Evolutionary conservation across 148 eudicot genomes (phyloP).

Genomic region (Silene latifolia): DNA sequence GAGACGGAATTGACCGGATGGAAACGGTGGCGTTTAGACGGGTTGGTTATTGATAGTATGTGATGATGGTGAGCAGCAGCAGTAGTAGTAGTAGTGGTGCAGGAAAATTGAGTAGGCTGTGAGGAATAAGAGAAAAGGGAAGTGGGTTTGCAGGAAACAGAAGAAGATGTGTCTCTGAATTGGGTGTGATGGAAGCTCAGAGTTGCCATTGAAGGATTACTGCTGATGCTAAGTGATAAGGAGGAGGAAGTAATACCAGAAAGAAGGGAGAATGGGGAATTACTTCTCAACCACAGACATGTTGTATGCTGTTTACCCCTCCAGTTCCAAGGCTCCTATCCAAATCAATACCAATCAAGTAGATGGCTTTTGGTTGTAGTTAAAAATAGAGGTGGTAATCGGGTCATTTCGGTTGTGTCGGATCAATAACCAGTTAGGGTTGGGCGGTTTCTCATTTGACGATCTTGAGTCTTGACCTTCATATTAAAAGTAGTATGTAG

Average conservation of each 20-base stretch:
- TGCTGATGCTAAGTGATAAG: conserved; percentile 10
- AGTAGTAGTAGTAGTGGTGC: background rate
- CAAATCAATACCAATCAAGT: too few species aligned
- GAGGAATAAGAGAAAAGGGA: conserved; percentile 27
- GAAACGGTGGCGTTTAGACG: conserved; percentile 13
- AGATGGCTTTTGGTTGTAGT: too few species aligned
- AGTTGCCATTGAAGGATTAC: conserved; percentile 51
- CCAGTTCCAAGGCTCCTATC: too few species aligned
- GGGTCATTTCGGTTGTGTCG: too few species aligned
- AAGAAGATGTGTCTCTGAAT: conserved; percentile 37
- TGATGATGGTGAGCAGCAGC: conserved; percentile 11
- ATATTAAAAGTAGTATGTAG: too few species aligned
- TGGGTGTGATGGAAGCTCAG: conserved; percentile 63
- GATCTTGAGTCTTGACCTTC: too few species aligned
- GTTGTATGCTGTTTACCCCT: too few species aligned
- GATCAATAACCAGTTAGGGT: too few species aligned
- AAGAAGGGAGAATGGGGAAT: too few species aligned
- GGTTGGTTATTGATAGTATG: conserved; percentile 7
- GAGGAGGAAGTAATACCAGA: too few species aligned
- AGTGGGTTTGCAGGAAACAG: conserved; percentile 4
- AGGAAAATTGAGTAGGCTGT: conserved; percentile 37
- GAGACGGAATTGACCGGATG: conserved; percentile 42
- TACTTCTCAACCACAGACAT: conserved; percentile 16
- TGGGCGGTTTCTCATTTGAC: too few species aligned
- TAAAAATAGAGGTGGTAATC: too few species aligned